phyloP scores from a whole-genome alignment of 805 yeast genomes.

The Cyberlindnera maritima region DNA sequence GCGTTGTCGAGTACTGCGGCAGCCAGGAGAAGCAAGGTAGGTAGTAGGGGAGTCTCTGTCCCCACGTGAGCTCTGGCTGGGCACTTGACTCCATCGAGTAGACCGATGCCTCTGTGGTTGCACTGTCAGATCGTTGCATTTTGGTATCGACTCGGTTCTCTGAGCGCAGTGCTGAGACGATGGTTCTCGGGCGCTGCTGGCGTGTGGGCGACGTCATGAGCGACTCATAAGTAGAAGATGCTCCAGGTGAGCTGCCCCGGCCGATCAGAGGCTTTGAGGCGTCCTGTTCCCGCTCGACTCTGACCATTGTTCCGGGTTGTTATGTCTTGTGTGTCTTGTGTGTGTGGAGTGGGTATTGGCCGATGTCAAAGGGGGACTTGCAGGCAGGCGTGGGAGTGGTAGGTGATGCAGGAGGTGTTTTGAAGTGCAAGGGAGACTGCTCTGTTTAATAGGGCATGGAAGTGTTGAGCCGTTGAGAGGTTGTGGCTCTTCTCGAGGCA shows the following conservation, averaged over 20 bases:
- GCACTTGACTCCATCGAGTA: slow-evolving; percentile 12
- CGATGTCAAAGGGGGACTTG: too few species aligned
- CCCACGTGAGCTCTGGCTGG: slow-evolving; percentile 11
- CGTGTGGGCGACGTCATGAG: slow-evolving; percentile 6
- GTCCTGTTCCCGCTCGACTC: slow-evolving; percentile 4
- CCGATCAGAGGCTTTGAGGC: slow-evolving; percentile 12
- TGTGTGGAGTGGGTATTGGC: background rate
- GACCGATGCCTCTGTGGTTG: slow-evolving; percentile 7
- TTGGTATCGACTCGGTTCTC: background rate
- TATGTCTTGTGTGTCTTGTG: background rate
- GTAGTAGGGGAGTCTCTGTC: slow-evolving; percentile 51
- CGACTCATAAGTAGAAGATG: slow-evolving; percentile 12
- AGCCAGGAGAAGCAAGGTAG: slow-evolving; percentile 69
- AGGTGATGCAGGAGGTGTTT: too few species aligned
- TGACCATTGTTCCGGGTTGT: background rate
- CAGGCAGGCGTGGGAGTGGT: too few species aligned
- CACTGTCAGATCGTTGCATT: slow-evolving; percentile 8
- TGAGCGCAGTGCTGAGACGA: slow-evolving; percentile 14
- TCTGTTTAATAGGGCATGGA: too few species aligned
- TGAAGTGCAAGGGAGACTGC: too few species aligned
- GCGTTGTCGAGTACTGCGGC: slow-evolving; percentile 41
- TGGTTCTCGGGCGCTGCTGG: slow-evolving; percentile 21
- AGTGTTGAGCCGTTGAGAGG: too few species aligned
- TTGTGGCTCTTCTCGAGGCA: too few species aligned
- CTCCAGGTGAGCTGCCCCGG: background rate